phyloP scores from a whole-genome alignment of 345 rosid species.

The Linum trigynum region DNA sequence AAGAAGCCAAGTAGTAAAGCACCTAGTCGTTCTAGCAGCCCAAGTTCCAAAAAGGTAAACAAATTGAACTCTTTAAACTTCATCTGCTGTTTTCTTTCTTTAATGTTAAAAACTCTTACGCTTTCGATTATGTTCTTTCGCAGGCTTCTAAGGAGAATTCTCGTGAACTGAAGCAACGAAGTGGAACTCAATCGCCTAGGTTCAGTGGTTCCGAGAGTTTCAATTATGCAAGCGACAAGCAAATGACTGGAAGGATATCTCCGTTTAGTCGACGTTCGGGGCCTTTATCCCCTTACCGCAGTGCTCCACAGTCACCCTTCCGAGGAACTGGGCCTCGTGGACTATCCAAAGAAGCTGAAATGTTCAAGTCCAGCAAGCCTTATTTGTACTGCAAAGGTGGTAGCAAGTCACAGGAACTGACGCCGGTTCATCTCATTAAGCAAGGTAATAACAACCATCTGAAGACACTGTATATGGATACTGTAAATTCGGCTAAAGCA shows the following conservation, averaged over 20 bases:
- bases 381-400: conserved; percentile 22
- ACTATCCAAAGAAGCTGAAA: conserved; percentile 49
- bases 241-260: conserved; percentile 33
- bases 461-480: conserved; percentile 58
- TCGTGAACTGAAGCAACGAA: conserved; percentile 27
- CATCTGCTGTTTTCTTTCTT: background rate
- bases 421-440: conserved; percentile 18
- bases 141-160: conserved; percentile 40
- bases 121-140: conserved; percentile 12
- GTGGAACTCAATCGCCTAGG: conserved; percentile 34
- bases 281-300: conserved; percentile 44
- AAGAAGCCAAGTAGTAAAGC: conserved; percentile 38
- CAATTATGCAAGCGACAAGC: conserved; percentile 28
- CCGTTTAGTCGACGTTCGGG: conserved; percentile 47
- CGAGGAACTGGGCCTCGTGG: conserved; percentile 39
- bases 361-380: conserved; percentile 29
- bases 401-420: conserved; percentile 45
- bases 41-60: conserved; percentile 41
- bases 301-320: conserved; percentile 43
- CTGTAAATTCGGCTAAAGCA: conserved; percentile 30
- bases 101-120: conserved; percentile 7
- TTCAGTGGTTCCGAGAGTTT: conserved; percentile 34
- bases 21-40: conserved; percentile 31
- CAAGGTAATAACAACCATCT: conserved; percentile 25
- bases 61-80: background rate